Conservation (phyloP, 768 basidiomycete species). For the Boletus vinaceobasis region DNA sequence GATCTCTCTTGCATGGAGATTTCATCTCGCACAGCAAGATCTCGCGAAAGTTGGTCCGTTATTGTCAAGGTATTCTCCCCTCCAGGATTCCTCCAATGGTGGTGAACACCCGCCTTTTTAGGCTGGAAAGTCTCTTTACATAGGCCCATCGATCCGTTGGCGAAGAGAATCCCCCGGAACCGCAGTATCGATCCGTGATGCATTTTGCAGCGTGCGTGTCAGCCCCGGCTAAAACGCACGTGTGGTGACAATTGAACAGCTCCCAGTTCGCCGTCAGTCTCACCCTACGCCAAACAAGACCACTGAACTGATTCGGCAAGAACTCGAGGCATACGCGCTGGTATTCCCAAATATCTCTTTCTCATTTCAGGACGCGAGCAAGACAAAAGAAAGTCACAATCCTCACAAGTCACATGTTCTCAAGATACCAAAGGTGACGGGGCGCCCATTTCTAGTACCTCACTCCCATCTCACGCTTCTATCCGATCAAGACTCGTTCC, state of each 20-base stretch:
- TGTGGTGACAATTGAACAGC: constrained; percentile 38
- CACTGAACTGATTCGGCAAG: constrained; percentile 63
- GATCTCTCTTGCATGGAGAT: constrained; percentile 81
- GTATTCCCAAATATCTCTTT: constrained; percentile 71
- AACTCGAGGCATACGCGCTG: constrained; percentile 71
- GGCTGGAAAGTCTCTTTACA: constrained; percentile 66
- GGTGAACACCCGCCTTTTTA: constrained; percentile 26
- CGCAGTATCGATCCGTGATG: constrained; percentile 78
- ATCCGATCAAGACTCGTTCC: constrained; percentile 53
- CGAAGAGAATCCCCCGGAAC: constrained; percentile 73
- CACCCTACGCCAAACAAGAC: constrained; percentile 60
- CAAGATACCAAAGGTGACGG: constrained; percentile 63
- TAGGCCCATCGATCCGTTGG: constrained; percentile 74
- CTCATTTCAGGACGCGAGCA: constrained; percentile 55
- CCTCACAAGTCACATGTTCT: constrained; percentile 45
- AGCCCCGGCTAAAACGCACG: background rate
- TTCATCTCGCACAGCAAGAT: constrained; percentile 63
- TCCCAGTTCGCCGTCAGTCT: constrained; percentile 75
- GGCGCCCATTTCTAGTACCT: constrained; percentile 10
- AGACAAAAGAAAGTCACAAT: constrained; percentile 31
- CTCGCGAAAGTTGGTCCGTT: constrained; percentile 67
- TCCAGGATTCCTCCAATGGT: background rate
- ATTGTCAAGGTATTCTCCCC: constrained; percentile 63
- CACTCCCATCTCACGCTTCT: constrained; percentile 15
- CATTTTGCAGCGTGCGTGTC: constrained; percentile 77